These are phyloP conservation scores for Scenedesmus sp. DNA, from an alignment of 163 green algal genomes.

Conservation along the genomic window DNA sequence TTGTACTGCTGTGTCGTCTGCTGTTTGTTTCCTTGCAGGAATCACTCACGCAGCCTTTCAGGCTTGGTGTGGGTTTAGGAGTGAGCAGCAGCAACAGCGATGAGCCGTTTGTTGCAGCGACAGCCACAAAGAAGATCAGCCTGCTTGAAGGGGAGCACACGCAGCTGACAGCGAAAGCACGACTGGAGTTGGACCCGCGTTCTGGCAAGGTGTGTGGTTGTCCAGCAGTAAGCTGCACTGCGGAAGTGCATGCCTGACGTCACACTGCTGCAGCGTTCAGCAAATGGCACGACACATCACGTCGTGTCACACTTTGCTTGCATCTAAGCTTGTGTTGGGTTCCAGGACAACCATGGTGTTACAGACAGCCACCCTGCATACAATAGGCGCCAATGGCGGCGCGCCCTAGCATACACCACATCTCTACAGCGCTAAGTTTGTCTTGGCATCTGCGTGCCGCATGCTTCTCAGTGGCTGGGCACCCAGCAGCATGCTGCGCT, in stretches of 20 bases:
- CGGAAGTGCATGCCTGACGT: no score
- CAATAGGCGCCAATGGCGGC: no score
- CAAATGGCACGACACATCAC: no score
- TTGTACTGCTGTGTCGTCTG: background rate
- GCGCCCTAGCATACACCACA: no score
- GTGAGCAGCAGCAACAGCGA: slow-evolving; percentile 36
- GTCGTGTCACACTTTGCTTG: no score
- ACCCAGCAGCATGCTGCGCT: background rate
- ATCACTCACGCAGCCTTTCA: slow-evolving; percentile 46
- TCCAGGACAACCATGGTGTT: no score
- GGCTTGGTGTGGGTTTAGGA: slow-evolving; percentile 38
- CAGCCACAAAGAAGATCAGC: slow-evolving; percentile 47
- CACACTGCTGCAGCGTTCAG: no score
- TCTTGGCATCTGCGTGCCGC: background rate
- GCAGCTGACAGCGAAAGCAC: slow-evolving; percentile 53
- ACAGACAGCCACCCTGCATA: no score
- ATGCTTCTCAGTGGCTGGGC: background rate
- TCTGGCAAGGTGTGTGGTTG: slow-evolving; percentile 19
- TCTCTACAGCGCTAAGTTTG: background rate
- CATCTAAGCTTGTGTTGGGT: no score
- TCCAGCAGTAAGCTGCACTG: no score
- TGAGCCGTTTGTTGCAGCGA: slow-evolving; percentile 42
- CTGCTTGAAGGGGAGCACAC: slow-evolving; percentile 58
- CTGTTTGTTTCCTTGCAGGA: slow-evolving; percentile 16
- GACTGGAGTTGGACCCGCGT: slow-evolving; percentile 46